These are phyloP conservation scores for Yarrowia bubula DNA, from an alignment of 805 yeast genomes.

Conservation along the genomic window DNA sequence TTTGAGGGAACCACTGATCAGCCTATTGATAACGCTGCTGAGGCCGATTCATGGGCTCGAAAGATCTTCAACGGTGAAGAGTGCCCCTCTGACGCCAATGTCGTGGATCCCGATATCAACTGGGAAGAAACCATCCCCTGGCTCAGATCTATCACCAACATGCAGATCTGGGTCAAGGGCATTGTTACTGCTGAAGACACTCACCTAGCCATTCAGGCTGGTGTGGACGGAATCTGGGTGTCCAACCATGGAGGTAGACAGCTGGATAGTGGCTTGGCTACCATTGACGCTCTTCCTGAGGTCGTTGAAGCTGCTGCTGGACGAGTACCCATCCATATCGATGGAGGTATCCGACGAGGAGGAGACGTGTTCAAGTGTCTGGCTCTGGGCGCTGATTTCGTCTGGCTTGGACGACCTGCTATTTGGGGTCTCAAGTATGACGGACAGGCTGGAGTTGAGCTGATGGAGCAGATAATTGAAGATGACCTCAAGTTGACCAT, in stretches of 20 bases:
- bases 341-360: conserved; percentile 70
- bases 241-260: conserved; percentile 80
- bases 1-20: conserved; percentile 29
- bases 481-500: conserved; percentile 34
- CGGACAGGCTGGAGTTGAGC: conserved; percentile 64
- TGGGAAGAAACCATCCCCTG: conserved; percentile 40
- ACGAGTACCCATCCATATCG: conserved; percentile 58
- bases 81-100: conserved; percentile 30
- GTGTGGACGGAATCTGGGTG: conserved; percentile 61
- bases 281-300: conserved; percentile 64
- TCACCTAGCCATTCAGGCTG: conserved; percentile 54
- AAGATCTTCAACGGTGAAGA: conserved; percentile 29
- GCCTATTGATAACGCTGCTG: conserved; percentile 34
- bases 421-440: conserved; percentile 64
- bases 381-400: conserved; percentile 66
- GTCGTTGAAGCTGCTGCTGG: conserved; percentile 43
- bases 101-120: conserved; percentile 36
- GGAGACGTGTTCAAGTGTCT: conserved; percentile 65
- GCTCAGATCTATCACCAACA: conserved; percentile 39
- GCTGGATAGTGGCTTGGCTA: conserved; percentile 60
- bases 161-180: conserved; percentile 60
- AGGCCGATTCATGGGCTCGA: conserved; percentile 32
- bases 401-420: conserved; percentile 66
- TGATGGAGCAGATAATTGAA: conserved; percentile 33
- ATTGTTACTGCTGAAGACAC: conserved; percentile 67